These are phyloP conservation scores for Mortierella alpina DNA, from an alignment of 192 early-diverging fungal species.

Conservation along the genomic window DNA sequence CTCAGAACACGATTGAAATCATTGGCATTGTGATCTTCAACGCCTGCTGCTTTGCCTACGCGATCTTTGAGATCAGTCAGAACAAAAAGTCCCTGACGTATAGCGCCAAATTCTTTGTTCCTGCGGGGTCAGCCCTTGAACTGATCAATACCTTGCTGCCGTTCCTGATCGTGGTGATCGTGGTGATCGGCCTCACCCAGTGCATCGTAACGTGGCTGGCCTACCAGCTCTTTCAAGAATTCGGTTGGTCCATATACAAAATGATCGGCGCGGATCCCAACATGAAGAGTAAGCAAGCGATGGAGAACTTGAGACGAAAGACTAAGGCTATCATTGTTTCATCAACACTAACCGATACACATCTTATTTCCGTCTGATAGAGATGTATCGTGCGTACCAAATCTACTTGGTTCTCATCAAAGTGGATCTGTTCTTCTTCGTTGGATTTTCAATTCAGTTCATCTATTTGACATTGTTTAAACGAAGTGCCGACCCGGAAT, in stretches of 20 bases:
- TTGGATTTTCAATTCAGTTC: constrained; percentile 75
- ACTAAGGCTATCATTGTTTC: neutral
- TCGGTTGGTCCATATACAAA: constrained; percentile 72
- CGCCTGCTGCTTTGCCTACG: constrained; percentile 70
- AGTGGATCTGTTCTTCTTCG: constrained; percentile 86
- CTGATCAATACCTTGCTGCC: constrained; percentile 6
- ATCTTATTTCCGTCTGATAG: constrained; percentile 24
- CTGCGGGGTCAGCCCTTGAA: neutral
- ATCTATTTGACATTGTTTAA: constrained; percentile 47
- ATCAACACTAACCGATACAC: neutral
- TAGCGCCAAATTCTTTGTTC: constrained; percentile 10
- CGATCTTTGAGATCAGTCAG: constrained; percentile 75
- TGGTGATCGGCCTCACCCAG: constrained; percentile 34
- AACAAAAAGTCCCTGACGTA: constrained; percentile 34
- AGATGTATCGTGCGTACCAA: constrained; percentile 75
- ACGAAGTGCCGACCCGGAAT: constrained; percentile 55
- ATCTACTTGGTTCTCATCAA: constrained; percentile 86
- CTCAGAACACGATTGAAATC: constrained; percentile 82
- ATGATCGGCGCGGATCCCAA: constrained; percentile 72
- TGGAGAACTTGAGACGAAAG: neutral
- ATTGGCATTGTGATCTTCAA: constrained; percentile 77
- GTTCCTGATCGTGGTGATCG: constrained; percentile 19
- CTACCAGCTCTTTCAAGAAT: constrained; percentile 57
- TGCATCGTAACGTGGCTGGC: constrained; percentile 43
- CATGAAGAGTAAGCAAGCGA: constrained; percentile 63